Conservation (phyloP, 192 early-diverging fungal species). For the Blastocladiella britannica region DNA sequence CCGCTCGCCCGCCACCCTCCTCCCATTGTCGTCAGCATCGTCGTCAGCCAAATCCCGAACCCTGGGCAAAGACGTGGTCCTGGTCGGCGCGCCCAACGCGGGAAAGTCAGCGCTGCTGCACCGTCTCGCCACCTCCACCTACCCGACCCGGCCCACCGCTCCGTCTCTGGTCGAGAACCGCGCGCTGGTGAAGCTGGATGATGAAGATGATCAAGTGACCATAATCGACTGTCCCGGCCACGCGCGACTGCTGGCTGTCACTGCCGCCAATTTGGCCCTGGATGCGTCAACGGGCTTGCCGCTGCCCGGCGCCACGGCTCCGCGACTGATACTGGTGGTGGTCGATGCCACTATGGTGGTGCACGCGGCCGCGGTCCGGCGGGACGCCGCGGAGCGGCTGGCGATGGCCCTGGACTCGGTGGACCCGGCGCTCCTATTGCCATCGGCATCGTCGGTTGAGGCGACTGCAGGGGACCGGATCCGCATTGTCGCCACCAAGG, state of each 20-base stretch:
- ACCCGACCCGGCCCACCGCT: background rate
- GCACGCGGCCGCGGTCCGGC: background rate
- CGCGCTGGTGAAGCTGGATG: background rate
- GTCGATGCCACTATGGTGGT: background rate
- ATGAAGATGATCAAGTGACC: background rate
- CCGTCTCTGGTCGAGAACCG: background rate
- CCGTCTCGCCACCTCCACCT: background rate
- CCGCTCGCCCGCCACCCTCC: too few relatives aligned
- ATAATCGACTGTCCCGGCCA: background rate
- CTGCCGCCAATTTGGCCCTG: too few relatives aligned
- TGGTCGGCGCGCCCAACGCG: background rate
- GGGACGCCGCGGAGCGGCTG: background rate
- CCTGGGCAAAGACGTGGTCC: background rate
- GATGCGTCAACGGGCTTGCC: too few relatives aligned
- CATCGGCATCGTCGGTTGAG: too few relatives aligned
- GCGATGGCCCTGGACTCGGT: background rate
- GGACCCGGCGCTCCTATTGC: background rate
- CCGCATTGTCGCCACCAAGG: background rate
- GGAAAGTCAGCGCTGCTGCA: background rate
- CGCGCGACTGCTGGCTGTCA: background rate
- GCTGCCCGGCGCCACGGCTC: background rate
- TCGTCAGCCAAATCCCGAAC: too few relatives aligned
- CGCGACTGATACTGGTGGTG: background rate
- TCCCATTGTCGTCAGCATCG: too few relatives aligned
- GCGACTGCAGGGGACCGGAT: background rate